Conservation (phyloP, 1,139 yeast genomes). For the Geotrichum klebahnii region DNA sequence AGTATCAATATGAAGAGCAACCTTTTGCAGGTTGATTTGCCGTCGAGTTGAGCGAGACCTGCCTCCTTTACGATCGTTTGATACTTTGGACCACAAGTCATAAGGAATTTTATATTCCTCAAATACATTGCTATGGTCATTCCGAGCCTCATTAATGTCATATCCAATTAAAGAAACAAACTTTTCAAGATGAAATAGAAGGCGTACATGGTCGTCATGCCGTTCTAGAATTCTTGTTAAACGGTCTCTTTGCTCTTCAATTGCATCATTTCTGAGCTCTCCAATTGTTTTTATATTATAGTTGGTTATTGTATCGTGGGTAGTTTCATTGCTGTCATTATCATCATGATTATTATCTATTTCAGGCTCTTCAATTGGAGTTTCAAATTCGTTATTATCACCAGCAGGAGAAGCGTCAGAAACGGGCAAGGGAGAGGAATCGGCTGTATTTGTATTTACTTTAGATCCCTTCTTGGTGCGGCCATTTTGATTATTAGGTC, state of each 20-base stretch:
- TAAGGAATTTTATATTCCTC: slow-evolving; percentile 35
- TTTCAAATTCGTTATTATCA: neutral
- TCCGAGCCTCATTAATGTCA: slow-evolving; percentile 53
- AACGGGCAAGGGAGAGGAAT: too few species aligned
- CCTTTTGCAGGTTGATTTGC: slow-evolving; percentile 30
- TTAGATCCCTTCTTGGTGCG: neutral
- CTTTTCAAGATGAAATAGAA: slow-evolving; percentile 56
- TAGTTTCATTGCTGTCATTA: neutral
- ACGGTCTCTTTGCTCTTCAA: slow-evolving; percentile 19
- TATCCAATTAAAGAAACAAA: slow-evolving; percentile 57
- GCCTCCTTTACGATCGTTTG: slow-evolving; percentile 29
- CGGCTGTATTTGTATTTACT: too few species aligned
- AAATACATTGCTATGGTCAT: slow-evolving; percentile 42
- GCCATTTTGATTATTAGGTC: slow-evolving; percentile 3
- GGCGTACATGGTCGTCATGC: slow-evolving; percentile 47
- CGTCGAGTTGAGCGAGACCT: slow-evolving; percentile 35
- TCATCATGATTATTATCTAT: neutral
- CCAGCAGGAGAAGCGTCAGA: too few species aligned
- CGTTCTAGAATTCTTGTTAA: slow-evolving; percentile 41
- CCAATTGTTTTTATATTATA: slow-evolving; percentile 1
- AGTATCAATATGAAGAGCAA: slow-evolving; percentile 17
- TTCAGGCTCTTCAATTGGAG: neutral
- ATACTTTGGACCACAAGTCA: slow-evolving; percentile 42
- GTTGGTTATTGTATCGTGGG: too few species aligned
- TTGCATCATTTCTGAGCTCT: slow-evolving; percentile 11